phyloP scores from a whole-genome alignment of 352 stramenopile genomes.

The Globisporangium orthogonon region DNA sequence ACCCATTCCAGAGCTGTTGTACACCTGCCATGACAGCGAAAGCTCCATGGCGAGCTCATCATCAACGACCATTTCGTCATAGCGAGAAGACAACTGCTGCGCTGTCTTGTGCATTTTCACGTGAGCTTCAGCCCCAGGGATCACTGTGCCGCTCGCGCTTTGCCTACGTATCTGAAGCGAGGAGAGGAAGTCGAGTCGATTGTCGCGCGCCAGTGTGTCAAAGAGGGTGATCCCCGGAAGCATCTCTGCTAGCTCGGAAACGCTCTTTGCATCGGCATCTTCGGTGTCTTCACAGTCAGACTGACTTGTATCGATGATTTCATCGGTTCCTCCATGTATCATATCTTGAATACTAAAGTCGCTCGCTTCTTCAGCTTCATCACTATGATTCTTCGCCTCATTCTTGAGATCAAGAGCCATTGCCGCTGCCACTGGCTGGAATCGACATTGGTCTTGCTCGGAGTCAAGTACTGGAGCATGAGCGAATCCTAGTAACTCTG shows the following conservation, averaged over 20 bases:
- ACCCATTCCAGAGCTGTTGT: neutral
- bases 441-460: slow-evolving; percentile 30
- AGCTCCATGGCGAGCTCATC: slow-evolving; percentile 4
- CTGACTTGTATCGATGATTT: slow-evolving; percentile 2
- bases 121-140: too few relatives aligned
- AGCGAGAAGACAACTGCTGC: slow-evolving; percentile 10
- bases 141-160: too few relatives aligned
- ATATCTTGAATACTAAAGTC: neutral
- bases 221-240: neutral
- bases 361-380: neutral
- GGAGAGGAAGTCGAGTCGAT: slow-evolving; percentile 4
- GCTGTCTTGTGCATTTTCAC: too few relatives aligned
- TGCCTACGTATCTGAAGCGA: neutral
- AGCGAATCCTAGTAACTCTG: slow-evolving; percentile 19
- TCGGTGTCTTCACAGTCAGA: slow-evolving; percentile 14
- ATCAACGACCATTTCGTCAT: slow-evolving; percentile 7
- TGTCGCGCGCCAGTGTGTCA: neutral
- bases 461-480: slow-evolving; percentile 29
- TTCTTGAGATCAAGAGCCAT: slow-evolving; percentile 4
- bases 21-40: neutral
- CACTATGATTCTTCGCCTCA: neutral
- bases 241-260: neutral
- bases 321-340: slow-evolving; percentile 12
- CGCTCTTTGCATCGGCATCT: neutral
- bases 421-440: slow-evolving; percentile 31